Base-by-base conservation (phyloP, 2,329 filamentous ascomycete species). In the Helminthosporium solani region DNA sequence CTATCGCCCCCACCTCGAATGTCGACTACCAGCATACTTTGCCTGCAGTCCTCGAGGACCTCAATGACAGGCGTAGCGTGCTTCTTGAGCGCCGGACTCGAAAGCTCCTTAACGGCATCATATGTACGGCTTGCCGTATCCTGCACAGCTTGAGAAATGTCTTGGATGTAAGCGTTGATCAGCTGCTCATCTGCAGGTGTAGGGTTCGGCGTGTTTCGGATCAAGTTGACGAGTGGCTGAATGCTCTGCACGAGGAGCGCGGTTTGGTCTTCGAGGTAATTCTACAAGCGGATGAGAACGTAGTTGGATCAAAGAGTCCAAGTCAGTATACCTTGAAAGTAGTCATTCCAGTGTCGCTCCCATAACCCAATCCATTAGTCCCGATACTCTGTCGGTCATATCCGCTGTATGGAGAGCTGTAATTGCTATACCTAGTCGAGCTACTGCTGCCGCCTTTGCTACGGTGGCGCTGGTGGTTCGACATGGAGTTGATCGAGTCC, bases 241-340 rank as follows among this genome's bases (percentile, higher is more conserved):
- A 95, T 90, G 35, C 84, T 87, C 55, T 89, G 83, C 20, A 94
- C 85, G 48, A 95, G 78, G 2, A 84, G 75, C 40, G 88, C 87
- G 9, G 87, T 91, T 67, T 94, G 88, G 63, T 91, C 87, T 63
- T 94, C 87, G 28, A 95, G 80, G 64, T 90, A 91, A 49, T 88
- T 81, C 82, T 87, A 48, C 19, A 21, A 41, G 18, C 27, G 15
- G 43, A 52, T 63, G 49, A 57, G 52, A 50, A 19, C 23, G 8
- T 31, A 28, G 21, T 18, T 16, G 14, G 33, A 12, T 23, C n/a
- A 18, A 5, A 18, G 20, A 8, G 18, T 16, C 27, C 35, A 61
- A 60, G 27, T 33, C 37, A 51, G 52, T 53, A 64, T 70, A 83
- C 81, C 75, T 83, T 84, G 45, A 85, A 75, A 56, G 84, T 80